Percentiles rank a stretch among this genome's conserved stretches.
Conservation (phyloP, 1,284 basidiomycete species). For the Exobasidium cylindrosporum region DNA sequence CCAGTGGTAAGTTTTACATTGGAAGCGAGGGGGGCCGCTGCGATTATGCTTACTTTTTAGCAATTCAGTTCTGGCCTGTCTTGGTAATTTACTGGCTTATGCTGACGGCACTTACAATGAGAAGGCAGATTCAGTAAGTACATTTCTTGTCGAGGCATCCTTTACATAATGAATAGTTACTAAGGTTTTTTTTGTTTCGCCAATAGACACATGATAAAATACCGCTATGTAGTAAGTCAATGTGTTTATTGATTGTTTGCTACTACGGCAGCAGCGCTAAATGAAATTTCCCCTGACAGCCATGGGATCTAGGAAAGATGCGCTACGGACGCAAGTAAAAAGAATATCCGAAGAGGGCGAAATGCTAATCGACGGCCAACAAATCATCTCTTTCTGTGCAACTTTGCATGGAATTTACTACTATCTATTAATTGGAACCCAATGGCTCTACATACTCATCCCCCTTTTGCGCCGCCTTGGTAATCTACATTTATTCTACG, state of each 20-base stretch:
- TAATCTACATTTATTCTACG: background rate
- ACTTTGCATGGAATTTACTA: too few species aligned
- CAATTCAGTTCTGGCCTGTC: conserved; percentile 92
- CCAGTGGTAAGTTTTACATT: conserved; percentile 63
- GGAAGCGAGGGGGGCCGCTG: background rate
- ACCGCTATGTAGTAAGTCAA: conserved; percentile 64
- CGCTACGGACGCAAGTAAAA: conserved; percentile 8
- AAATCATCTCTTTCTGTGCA: too few species aligned
- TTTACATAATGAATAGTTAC: conserved; percentile 8
- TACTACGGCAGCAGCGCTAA: background rate
- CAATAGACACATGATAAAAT: conserved; percentile 93
- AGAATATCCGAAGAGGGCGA: too few species aligned
- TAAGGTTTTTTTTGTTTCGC: conserved; percentile 9
- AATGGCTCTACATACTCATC: background rate
- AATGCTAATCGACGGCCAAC: too few species aligned
- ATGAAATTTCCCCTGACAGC: background rate
- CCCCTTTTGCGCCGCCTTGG: background rate
- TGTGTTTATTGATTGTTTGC: background rate
- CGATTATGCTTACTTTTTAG: too few species aligned
- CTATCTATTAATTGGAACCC: too few species aligned
- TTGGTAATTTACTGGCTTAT: conserved; percentile 72
- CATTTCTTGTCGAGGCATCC: too few species aligned
- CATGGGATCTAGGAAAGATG: conserved; percentile 14
- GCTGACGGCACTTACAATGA: conserved; percentile 57
- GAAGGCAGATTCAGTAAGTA: conserved; percentile 56